phyloP scores from a whole-genome alignment of 139 green algal species.

The Volvox africanus region DNA sequence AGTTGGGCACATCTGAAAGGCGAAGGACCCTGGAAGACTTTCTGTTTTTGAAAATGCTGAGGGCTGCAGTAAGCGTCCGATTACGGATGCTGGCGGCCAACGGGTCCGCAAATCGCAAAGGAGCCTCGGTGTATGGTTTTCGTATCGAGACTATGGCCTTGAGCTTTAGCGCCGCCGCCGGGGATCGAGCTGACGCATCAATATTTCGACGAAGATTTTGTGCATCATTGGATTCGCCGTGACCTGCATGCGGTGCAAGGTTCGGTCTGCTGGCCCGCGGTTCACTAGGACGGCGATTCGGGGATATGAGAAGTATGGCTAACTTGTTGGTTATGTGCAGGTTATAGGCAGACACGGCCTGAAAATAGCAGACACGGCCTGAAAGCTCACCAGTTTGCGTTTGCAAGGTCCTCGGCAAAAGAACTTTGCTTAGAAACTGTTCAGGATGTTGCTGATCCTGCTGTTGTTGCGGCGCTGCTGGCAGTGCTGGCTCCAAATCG shows the following conservation, averaged over 20 bases:
- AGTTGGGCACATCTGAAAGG: background rate
- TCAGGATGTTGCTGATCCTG: background rate
- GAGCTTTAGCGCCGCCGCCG: background rate
- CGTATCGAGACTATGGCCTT: background rate
- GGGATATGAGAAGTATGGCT: too few species aligned
- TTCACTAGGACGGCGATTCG: background rate
- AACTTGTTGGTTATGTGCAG: too few species aligned
- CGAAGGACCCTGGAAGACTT: background rate
- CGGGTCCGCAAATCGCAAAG: background rate
- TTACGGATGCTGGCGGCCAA: slow-evolving; percentile 12
- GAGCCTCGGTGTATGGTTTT: background rate
- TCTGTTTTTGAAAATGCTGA: slow-evolving; percentile 33
- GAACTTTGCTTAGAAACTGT: too few species aligned
- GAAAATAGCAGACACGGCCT: background rate
- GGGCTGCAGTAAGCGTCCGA: slow-evolving; percentile 1
- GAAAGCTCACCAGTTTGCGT: background rate
- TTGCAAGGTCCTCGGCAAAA: background rate
- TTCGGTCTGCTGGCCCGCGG: background rate
- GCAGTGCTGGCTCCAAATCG: background rate
- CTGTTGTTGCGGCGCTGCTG: background rate
- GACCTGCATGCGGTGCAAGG: background rate
- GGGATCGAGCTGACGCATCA: background rate
- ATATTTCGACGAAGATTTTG: background rate
- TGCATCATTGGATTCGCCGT: background rate
- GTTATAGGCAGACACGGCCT: too few species aligned